phyloP scores from a whole-genome alignment of 225 moss, liverwort and hornwort genomes.

The Asterella californica region DNA sequence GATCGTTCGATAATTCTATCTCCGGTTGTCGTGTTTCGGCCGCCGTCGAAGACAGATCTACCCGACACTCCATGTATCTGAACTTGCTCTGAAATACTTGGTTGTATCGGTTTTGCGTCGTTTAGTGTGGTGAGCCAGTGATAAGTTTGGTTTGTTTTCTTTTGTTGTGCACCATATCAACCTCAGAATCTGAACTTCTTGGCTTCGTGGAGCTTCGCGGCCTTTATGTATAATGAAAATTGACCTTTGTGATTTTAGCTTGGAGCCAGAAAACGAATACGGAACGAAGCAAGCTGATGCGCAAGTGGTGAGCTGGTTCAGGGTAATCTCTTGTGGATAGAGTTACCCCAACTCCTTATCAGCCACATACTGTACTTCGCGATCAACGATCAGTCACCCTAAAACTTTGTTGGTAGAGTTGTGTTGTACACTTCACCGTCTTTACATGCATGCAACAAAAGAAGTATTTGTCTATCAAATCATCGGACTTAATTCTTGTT shows the following conservation, averaged over 20 bases:
- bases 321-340: not conserved
- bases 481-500: not conserved
- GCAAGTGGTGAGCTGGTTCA: constrained; percentile 65
- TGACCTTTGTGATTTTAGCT: constrained; percentile 45
- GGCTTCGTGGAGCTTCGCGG: not conserved
- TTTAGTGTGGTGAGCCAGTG: not conserved
- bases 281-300: constrained; percentile 76
- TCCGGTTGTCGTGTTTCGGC: not conserved
- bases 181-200: not conserved
- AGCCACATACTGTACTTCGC: not conserved
- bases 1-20: not conserved
- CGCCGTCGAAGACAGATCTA: no score
- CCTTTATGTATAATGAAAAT: not conserved
- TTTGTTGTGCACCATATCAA: not conserved
- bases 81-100: no score
- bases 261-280: constrained; percentile 80
- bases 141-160: not conserved
- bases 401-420: not conserved
- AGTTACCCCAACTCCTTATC: not conserved
- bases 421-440: not conserved
- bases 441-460: not conserved
- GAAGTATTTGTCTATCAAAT: not conserved
- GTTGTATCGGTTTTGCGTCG: no score
- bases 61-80: no score
- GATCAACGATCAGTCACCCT: not conserved